Evolutionary conservation across 768 basidiomycete species (phyloP).

Genomic region (Leccinum barrowsii): DNA sequence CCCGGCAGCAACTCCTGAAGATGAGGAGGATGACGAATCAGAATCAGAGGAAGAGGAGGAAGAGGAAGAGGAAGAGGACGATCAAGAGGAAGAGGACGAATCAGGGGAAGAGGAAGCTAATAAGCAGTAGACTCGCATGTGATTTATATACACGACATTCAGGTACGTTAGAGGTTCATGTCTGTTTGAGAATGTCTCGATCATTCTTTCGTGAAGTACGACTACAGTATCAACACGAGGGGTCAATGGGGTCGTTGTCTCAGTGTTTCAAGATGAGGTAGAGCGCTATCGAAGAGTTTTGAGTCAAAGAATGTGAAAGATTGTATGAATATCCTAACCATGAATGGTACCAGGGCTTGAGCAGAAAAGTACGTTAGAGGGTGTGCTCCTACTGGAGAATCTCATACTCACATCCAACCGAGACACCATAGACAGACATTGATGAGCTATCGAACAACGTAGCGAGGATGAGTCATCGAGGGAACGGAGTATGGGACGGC

Average conservation of each 20-base stretch:
- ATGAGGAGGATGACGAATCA: constrained; percentile 11
- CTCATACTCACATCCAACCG: constrained; percentile 65
- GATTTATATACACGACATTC: constrained; percentile 4
- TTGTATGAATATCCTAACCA: constrained; percentile 32
- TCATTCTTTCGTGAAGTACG: background rate
- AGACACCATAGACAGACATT: constrained; percentile 78
- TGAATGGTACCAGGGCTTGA: constrained; percentile 76
- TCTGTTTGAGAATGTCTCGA: background rate
- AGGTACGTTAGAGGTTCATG: constrained; percentile 4
- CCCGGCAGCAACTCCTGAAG: background rate
- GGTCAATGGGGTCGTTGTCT: background rate
- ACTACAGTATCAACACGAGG: background rate
- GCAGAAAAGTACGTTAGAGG: constrained; percentile 11
- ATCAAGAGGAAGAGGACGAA: background rate
- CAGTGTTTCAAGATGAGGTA: constrained; percentile 81
- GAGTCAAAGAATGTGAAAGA: constrained; percentile 5
- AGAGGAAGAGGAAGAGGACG: constrained; percentile 7
- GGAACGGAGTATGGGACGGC: background rate
- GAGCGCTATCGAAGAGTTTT: constrained; percentile 45
- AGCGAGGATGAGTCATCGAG: background rate
- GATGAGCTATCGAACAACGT: constrained; percentile 41
- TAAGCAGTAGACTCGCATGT: constrained; percentile 8
- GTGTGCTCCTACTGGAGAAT: background rate
- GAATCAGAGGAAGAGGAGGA: background rate
- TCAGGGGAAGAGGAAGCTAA: constrained; percentile 16